These are phyloP conservation scores for Diaporthe longicolla DNA, from an alignment of 2,329 filamentous ascomycete species.

Conservation along the genomic window DNA sequence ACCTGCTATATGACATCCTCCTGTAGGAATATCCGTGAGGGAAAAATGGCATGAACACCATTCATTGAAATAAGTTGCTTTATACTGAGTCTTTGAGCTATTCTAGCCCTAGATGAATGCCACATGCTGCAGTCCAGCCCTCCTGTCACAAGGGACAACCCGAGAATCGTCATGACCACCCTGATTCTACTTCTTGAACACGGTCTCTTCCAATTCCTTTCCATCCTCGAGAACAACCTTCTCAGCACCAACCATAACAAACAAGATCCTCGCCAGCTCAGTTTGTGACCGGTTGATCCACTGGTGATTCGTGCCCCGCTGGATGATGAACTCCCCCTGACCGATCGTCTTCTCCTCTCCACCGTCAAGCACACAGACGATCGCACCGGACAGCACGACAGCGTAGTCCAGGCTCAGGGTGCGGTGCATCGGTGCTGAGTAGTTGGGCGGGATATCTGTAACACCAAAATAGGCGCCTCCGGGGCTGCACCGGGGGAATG, in stretches of 20 bases:
- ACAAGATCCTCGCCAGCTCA: conserved; percentile 55
- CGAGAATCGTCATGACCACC: neutral
- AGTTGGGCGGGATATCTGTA: conserved; percentile 50
- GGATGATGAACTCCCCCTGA: conserved; percentile 57
- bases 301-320: conserved; percentile 59
- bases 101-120: neutral
- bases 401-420: conserved; percentile 58
- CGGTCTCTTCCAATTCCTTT: conserved; percentile 53
- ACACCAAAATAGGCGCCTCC: conserved; percentile 54
- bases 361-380: conserved; percentile 57
- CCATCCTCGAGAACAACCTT: conserved; percentile 56
- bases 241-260: conserved; percentile 57
- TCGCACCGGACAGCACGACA: conserved; percentile 56
- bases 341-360: conserved; percentile 56
- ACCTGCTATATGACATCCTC: too few species aligned
- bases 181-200: conserved; percentile 24
- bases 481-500: conserved; percentile 54
- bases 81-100: too few species aligned
- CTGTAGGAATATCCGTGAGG: too few species aligned
- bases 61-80: too few species aligned
- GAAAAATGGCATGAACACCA: too few species aligned
- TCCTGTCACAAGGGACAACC: too few species aligned
- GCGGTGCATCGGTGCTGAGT: conserved; percentile 57
- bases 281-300: conserved; percentile 57
- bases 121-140: neutral